Base-by-base conservation (phyloP, 2,329 filamentous ascomycete genomes). In the Calonectria hongkongensis region DNA sequence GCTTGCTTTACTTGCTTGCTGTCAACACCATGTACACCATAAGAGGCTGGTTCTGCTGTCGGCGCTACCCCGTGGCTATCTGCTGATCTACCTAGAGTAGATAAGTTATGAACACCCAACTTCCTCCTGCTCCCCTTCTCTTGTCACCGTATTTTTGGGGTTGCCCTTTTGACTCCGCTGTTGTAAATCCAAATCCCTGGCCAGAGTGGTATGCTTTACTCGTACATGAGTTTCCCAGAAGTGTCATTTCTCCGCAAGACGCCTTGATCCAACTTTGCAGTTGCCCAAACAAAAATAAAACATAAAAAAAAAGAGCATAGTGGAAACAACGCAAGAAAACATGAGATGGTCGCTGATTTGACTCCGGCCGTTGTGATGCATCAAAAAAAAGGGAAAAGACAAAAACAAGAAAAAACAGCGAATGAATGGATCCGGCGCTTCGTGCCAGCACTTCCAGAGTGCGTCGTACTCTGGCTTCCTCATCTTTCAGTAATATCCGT, bases 351-450 rank as follows among this genome's bases (percentile, higher is more conserved):
- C 77, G 73, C 77, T 74, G 71, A 77, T 76, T 74, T 74, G 71
- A 78, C 77, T 74, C 78, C 76, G 36, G 45, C 62, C 71, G 64
- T 33, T 65, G 74, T 78, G 70, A 73, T 80, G 70, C 45, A 70
- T 60, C 50, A 47, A 45, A 77, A 62, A 56, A 36, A 36, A 36
- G 12, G 39, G 39, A 25, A 58, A 58, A 41, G 4, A 4, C 15
- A 28, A 71, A 60, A 64, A 73, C 39, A 16, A 18, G 7, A 60
- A 60, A 60, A 60, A 41, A 15, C 16, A 25, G 4, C 39, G 36
- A 60, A 60, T 60, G 41, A 62, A 67, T 71, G 71, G 50, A 69
- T 65, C 56, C 41, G 48, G 54, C 54, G 33, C 66, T 50, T 47
- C 70, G n/a, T 72, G 67, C n/a, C 72, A 51, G 62, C 73, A 75